Percentiles rank a stretch among this genome's conserved stretches.
These are phyloP conservation scores for Acanthamoeba castellanii DNA, from an alignment of 208 protist genomes.

Conservation along the genomic window DNA sequence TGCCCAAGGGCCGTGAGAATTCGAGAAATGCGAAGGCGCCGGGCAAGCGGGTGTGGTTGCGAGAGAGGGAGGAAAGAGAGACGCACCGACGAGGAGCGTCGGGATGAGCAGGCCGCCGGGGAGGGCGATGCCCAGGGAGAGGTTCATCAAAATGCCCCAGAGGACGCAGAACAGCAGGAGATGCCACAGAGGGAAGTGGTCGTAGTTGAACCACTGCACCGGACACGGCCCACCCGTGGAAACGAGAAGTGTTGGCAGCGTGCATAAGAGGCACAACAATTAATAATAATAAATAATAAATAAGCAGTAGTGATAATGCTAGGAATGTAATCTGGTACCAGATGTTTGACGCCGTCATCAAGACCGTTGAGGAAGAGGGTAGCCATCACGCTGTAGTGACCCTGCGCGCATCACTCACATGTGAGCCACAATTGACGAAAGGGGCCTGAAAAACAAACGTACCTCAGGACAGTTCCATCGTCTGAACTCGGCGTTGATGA, in stretches of 20 bases:
- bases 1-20: no score
- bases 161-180: not conserved
- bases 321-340: no score
- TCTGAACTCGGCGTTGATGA: conserved; percentile 21
- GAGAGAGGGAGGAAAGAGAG: not conserved
- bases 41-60: not conserved
- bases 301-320: not conserved
- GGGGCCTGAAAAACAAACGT: no score
- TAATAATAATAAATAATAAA: not conserved
- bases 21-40: no score
- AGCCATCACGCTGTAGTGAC: conserved; percentile 24
- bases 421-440: not conserved
- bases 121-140: conserved; percentile 52
- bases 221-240: no score
- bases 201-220: conserved; percentile 29
- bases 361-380: conserved; percentile 49
- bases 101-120: conserved; percentile 49
- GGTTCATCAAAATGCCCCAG: not conserved
- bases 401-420: not conserved
- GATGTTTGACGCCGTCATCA: not conserved
- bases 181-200: not conserved
- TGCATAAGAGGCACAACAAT: not conserved
- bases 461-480: conserved; percentile 33
- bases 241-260: not conserved
- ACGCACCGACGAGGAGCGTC: conserved; percentile 5